Evolutionary conservation across 208 protist genomes (phyloP), one percentile per base, ranked within the genome.

Genomic region (Leishmania lainsoni): DNA sequence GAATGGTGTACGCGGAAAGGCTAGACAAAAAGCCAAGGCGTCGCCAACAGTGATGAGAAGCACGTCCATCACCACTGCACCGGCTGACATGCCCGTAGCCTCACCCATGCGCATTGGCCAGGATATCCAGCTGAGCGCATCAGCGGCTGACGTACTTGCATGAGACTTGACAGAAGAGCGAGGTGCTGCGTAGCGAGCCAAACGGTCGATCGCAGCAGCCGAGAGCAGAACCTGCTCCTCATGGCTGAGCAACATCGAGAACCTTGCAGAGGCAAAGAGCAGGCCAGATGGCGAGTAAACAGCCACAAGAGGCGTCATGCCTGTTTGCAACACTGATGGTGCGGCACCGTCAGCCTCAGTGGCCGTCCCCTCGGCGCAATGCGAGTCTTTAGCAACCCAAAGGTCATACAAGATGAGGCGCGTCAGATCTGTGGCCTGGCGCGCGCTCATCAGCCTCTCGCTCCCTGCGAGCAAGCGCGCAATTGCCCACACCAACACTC

Each of bases 221-320:
- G 88, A 48, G 26, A 95, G 54, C 54, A 92, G 52, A 45, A 94
- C 42, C 35, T 84, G 79, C 63, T 90, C 85, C 8, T 83, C 71
- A 59, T 94, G 92, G 8, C 69, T 56, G 54, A 89, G 83, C 16
- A 72, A 29, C 17, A 42, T 10, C 48, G 76, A 85, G 75, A 92
- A 95, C 17, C 42, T 76, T 0, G 83, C 69, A 22, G 90, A 94
- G 26, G 89, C 87, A 61, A 76, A 82, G 45, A 95, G 85, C 45
- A 95, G 83, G 0, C 92, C 92, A 65, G 83, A 88, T 32, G 86
- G 85, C n/a, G 88, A 91, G 80, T 87, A 95, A 29, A 79, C 84
- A 16, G 92, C 87, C 69, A 90, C 76, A 45, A 94, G 76, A 48
- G 83, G 80, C 8, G 71, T 52, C 54, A 3, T 9, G n/a, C 59